Evolutionary conservation across 2,329 filamentous ascomycete genomes (phyloP).

Genomic region (Ophiognomonia clavigignenti-juglandacearum): DNA sequence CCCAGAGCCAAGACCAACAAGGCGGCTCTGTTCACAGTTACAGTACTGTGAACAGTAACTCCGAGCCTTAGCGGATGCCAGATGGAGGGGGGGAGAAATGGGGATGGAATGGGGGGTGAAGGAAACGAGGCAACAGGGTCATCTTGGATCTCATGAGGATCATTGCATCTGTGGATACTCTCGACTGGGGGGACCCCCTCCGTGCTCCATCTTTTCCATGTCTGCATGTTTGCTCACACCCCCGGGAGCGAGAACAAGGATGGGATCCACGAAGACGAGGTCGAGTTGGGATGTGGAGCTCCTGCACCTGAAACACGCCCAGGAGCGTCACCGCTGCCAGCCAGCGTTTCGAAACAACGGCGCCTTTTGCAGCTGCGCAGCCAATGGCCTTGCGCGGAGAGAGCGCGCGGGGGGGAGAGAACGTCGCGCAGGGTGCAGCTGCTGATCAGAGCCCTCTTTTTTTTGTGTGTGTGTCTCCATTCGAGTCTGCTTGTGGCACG

Average conservation of each 20-base stretch:
- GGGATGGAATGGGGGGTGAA: no score
- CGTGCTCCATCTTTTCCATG: not conserved
- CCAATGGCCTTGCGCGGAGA: slow-evolving; percentile 13
- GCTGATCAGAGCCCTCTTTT: not conserved
- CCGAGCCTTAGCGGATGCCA: no score
- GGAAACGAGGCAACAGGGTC: slow-evolving; percentile 15
- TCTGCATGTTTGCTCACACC: no score
- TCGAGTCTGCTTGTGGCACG: slow-evolving; percentile 7
- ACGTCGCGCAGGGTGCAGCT: slow-evolving; percentile 1
- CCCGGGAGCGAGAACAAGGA: not conserved
- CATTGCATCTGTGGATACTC: slow-evolving; percentile 7
- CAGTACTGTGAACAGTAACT: no score
- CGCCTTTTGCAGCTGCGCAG: slow-evolving; percentile 11
- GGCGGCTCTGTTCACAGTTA: no score
- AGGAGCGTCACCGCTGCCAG: slow-evolving; percentile 19
- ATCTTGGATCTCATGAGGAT: slow-evolving; percentile 14
- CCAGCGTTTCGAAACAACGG: slow-evolving; percentile 17
- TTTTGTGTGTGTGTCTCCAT: no score
- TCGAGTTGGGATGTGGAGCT: slow-evolving; percentile 14
- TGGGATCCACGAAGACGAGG: slow-evolving; percentile 1
- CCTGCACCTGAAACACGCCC: slow-evolving; percentile 24
- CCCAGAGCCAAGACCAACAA: slow-evolving; percentile 1
- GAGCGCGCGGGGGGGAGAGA: no score
- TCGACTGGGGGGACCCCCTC: slow-evolving; percentile 4
- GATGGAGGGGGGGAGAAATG: not conserved